These are phyloP conservation scores for Diaporthe aspalathi DNA, from an alignment of 2,329 filamentous ascomycete species.

Conservation along the genomic window DNA sequence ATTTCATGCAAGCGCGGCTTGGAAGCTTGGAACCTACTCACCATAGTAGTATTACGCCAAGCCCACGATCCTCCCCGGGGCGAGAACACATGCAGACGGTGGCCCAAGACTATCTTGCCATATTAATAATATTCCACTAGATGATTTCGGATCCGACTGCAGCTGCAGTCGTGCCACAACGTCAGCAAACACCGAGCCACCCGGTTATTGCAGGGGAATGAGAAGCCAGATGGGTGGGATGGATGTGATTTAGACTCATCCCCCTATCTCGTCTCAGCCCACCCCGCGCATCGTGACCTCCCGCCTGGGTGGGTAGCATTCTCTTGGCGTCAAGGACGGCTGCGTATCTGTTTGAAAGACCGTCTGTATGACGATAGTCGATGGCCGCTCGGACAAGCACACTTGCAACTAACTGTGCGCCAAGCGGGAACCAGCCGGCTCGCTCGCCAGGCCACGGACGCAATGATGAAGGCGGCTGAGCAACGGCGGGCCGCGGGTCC, in stretches of 20 bases:
- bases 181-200: conserved; percentile 17
- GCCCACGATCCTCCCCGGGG: conserved; percentile 5
- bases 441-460: not conserved
- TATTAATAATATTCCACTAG: not conserved
- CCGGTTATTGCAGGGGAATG: not conserved
- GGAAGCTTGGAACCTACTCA: not conserved
- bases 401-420: not conserved
- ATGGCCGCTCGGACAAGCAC: not conserved
- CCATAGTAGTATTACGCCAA: conserved; percentile 4
- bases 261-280: not conserved
- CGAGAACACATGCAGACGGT: not conserved
- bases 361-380: not conserved
- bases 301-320: too few relatives aligned
- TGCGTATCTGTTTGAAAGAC: not conserved
- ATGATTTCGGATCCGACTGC: not conserved
- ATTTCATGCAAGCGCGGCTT: conserved; percentile 13
- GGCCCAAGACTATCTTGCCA: not conserved
- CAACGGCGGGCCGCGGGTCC: not conserved
- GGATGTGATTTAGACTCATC: too few relatives aligned
- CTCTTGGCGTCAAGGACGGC: too few relatives aligned
- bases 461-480: conserved; percentile 14
- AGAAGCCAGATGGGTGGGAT: not conserved
- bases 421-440: not conserved
- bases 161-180: not conserved
- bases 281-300: conserved; percentile 1